Evolutionary conservation across 1,284 basidiomycete species (phyloP).

Genomic region (Tilletia setariae): DNA sequence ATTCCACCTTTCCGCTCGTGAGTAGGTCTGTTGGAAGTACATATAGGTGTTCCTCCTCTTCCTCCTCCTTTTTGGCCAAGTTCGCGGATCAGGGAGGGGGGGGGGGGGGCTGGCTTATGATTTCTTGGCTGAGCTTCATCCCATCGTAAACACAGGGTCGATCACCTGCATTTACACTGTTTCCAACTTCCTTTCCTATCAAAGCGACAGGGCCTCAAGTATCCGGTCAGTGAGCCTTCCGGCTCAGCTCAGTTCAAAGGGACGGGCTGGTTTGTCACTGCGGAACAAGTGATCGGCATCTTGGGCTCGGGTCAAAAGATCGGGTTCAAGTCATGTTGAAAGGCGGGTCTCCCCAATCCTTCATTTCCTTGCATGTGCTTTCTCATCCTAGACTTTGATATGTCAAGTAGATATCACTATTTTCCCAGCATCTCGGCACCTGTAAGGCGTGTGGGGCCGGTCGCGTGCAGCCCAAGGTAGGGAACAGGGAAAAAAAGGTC

Average conservation of each 20-base stretch:
- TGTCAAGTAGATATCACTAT: too few species aligned
- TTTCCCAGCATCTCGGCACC: too few species aligned
- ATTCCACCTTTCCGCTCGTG: slow-evolving; percentile 59
- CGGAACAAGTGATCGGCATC: slow-evolving; percentile 65
- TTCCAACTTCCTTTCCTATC: slow-evolving; percentile 68
- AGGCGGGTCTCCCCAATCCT: too few species aligned
- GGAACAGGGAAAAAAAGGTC: too few species aligned
- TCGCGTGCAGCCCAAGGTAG: too few species aligned
- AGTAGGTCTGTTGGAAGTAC: slow-evolving; percentile 8
- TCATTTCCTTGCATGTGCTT: too few species aligned
- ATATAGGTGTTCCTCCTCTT: too few species aligned
- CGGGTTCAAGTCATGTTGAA: slow-evolving; percentile 4
- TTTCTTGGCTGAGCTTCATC: slow-evolving; percentile 17
- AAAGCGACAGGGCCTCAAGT: slow-evolving; percentile 60
- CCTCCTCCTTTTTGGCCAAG: neutral
- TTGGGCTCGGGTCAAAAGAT: slow-evolving; percentile 47
- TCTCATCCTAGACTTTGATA: too few species aligned
- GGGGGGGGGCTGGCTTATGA: too few species aligned
- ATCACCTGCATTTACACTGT: slow-evolving; percentile 76
- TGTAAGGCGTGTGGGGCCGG: too few species aligned
- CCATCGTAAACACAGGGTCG: slow-evolving; percentile 61
- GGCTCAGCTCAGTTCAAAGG: slow-evolving; percentile 62
- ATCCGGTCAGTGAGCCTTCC: slow-evolving; percentile 58
- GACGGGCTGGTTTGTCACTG: slow-evolving; percentile 72
- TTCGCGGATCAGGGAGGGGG: neutral